A percentile compares a stretch with the other conserved stretches of the same genome.
Evolutionary conservation across 2,329 filamentous ascomycete species (phyloP).

Genomic region (Aspergillus oerlinghausenensis): DNA sequence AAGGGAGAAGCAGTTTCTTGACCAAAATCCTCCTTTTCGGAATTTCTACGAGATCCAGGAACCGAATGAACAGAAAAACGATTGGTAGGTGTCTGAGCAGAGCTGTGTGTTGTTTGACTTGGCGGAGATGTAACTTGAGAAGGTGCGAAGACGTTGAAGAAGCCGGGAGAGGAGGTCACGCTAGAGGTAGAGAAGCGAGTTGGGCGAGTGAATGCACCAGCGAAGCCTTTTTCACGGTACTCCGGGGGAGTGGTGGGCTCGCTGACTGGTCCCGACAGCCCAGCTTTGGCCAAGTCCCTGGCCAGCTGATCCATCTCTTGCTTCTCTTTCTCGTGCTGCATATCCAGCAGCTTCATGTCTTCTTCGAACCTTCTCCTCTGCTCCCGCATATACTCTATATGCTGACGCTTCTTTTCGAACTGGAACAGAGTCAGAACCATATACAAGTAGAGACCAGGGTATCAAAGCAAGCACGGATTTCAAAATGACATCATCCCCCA

Average conservation of each 20-base stretch:
- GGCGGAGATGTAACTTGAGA: slow-evolving; percentile 77
- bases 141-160: slow-evolving; percentile 67
- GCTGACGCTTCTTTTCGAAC: slow-evolving; percentile 90
- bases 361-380: slow-evolving; percentile 86
- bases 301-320: slow-evolving; percentile 81
- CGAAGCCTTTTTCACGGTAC: slow-evolving; percentile 76
- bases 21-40: slow-evolving; percentile 80
- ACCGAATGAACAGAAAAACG: slow-evolving; percentile 78
- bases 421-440: slow-evolving; percentile 45
- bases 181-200: slow-evolving; percentile 87
- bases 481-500: not conserved
- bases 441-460: slow-evolving; percentile 5
- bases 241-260: slow-evolving; percentile 96
- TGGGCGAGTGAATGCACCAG: slow-evolving; percentile 73
- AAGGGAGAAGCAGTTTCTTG: slow-evolving; percentile 58
- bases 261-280: slow-evolving; percentile 69
- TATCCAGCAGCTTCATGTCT: slow-evolving; percentile 84
- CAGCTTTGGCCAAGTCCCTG: slow-evolving; percentile 63
- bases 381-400: slow-evolving; percentile 86
- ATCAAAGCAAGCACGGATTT: slow-evolving; percentile 2
- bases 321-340: slow-evolving; percentile 77
- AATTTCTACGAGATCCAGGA: slow-evolving; percentile 81
- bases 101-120: slow-evolving; percentile 52
- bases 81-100: slow-evolving; percentile 51
- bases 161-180: slow-evolving; percentile 72